Evolutionary conservation across 2,329 filamentous ascomycete species (phyloP).

Genomic region (Ascochyta fabae): DNA sequence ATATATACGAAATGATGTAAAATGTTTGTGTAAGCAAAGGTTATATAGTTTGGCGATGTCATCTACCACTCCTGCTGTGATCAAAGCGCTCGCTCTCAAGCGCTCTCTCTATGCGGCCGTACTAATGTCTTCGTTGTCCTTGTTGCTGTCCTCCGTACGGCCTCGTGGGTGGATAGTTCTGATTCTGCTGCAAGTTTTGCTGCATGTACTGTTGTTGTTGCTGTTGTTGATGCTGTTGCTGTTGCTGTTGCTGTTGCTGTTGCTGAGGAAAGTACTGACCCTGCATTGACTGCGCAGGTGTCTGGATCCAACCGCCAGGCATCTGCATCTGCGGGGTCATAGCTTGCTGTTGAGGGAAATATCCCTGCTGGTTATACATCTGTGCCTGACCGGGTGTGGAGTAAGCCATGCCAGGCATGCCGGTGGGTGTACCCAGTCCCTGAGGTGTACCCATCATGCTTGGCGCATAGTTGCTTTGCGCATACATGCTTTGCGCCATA

Average conservation of each 20-base stretch:
- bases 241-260: conserved; percentile 24
- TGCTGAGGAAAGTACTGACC: conserved; percentile 36
- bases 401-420: conserved; percentile 35
- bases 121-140: conserved; percentile 22
- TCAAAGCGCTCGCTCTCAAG: conserved; percentile 3
- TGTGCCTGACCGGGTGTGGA: conserved; percentile 38
- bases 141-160: conserved; percentile 43
- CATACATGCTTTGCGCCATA: conserved; percentile 31
- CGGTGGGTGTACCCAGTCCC: conserved; percentile 28
- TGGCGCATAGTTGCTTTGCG: conserved; percentile 33
- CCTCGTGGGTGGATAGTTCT: conserved; percentile 34
- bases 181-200: conserved; percentile 18
- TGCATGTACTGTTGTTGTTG: conserved; percentile 9
- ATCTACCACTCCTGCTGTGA: not conserved
- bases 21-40: conserved; percentile 1
- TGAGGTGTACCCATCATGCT: conserved; percentile 28
- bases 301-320: conserved; percentile 38
- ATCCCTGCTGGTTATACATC: conserved; percentile 40
- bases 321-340: conserved; percentile 36
- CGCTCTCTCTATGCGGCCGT: conserved; percentile 3
- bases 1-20: conserved; percentile 14
- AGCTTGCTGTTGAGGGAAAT: conserved; percentile 35
- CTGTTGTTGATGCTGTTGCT: conserved; percentile 17
- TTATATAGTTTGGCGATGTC: not conserved
- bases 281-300: conserved; percentile 35